phyloP scores from a whole-genome alignment of 805 yeast species.

The Saccharomyces jurei region DNA sequence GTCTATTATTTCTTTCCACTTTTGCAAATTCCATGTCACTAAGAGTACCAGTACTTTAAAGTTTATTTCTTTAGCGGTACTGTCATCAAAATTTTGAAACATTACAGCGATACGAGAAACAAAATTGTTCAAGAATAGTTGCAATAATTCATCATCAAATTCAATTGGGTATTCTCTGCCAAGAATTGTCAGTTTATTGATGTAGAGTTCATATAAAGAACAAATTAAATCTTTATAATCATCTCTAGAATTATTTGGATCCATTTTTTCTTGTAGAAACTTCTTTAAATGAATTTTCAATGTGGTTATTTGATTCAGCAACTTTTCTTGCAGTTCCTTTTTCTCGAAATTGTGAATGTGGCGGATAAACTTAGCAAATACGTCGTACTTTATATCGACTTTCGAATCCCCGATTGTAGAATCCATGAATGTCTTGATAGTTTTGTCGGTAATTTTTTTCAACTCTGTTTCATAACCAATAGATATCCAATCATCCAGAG shows the following conservation, averaged over 20 bases:
- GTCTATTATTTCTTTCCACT: constrained; percentile 22
- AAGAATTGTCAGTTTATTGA: constrained; percentile 23
- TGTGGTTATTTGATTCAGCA: constrained; percentile 18
- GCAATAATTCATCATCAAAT: constrained; percentile 13
- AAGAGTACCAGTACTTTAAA: constrained; percentile 22
- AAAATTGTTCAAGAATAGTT: constrained; percentile 13
- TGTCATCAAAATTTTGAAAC: constrained; percentile 5
- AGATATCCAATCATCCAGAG: constrained; percentile 27
- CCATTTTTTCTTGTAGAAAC: constrained; percentile 17
- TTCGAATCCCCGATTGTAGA: constrained; percentile 7
- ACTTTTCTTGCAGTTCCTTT: constrained; percentile 19
- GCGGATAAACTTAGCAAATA: constrained; percentile 14
- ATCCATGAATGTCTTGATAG: constrained; percentile 18
- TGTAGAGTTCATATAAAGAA: constrained; percentile 17
- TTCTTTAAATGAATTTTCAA: constrained; percentile 17
- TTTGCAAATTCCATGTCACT: constrained; percentile 25
- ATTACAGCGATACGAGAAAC: constrained; percentile 11
- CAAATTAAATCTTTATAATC: constrained; percentile 8
- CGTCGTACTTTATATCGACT: constrained; percentile 8
- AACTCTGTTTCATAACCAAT: constrained; percentile 19
- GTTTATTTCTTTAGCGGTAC: constrained; percentile 12
- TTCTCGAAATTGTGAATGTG: constrained; percentile 16
- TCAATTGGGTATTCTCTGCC: constrained; percentile 24
- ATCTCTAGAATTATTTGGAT: neutral
- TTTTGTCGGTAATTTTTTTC: constrained; percentile 11